These are phyloP conservation scores for Fistulina hepatica DNA, from an alignment of 1,284 basidiomycete species.

Conservation along the genomic window DNA sequence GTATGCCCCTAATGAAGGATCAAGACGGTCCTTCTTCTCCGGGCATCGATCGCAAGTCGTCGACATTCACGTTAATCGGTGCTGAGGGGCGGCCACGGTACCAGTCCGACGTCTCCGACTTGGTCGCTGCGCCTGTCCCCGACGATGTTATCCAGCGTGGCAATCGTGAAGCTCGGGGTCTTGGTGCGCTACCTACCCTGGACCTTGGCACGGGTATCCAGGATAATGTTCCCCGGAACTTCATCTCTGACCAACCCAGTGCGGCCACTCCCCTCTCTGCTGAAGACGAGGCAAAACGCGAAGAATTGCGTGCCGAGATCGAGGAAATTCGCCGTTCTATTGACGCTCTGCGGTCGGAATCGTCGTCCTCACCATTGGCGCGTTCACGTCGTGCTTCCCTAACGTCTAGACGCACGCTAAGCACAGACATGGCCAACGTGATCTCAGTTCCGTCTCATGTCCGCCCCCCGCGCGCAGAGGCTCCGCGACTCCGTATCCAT, in stretches of 20 bases:
- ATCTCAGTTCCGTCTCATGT: conserved; percentile 41
- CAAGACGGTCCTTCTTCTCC: conserved; percentile 42
- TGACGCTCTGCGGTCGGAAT: conserved; percentile 57
- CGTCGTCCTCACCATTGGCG: conserved; percentile 33
- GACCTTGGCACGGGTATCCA: conserved; percentile 66
- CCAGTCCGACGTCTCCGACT: conserved; percentile 60
- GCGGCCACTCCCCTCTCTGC: conserved; percentile 24
- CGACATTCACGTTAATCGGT: conserved; percentile 37
- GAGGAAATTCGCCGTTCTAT: conserved; percentile 68
- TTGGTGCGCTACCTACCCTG: conserved; percentile 46
- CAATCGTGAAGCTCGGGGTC: conserved; percentile 40
- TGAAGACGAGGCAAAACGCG: conserved; percentile 53
- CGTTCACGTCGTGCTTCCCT: conserved; percentile 59
- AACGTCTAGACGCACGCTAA: conserved; percentile 53
- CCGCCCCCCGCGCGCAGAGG: conserved; percentile 53
- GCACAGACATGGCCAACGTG: conserved; percentile 44
- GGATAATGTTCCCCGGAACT: conserved; percentile 57
- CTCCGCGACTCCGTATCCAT: conserved; percentile 53
- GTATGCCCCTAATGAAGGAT: conserved; percentile 48
- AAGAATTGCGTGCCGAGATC: conserved; percentile 64
- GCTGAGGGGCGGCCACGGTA: conserved; percentile 46
- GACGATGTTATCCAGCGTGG: conserved; percentile 47
- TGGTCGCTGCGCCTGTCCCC: conserved; percentile 47
- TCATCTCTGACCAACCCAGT: conserved; percentile 37
- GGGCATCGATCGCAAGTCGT: conserved; percentile 34